Conservation (phyloP, 2,329 filamentous ascomycete genomes). For the Colletotrichum sublineola region DNA sequence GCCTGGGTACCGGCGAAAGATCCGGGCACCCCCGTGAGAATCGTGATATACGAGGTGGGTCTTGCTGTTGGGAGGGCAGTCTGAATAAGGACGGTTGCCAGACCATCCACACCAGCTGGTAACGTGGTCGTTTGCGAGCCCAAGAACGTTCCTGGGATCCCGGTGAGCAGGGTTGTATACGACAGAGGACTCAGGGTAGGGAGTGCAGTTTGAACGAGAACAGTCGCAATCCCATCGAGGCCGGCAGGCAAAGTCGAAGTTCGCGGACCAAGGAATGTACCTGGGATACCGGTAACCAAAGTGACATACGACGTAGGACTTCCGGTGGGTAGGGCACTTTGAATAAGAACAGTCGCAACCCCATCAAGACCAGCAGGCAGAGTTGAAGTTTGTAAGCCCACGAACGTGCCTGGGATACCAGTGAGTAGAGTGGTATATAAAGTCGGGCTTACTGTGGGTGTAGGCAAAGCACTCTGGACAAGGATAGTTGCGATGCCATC, state of each 20-base stretch:
- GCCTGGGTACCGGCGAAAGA: background rate
- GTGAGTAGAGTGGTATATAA: background rate
- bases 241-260: background rate
- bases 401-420: background rate
- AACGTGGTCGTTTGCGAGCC: background rate
- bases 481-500: conserved; percentile 14
- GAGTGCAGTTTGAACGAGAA: background rate
- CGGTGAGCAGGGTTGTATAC: background rate
- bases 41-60: background rate
- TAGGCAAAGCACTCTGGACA: conserved; percentile 2
- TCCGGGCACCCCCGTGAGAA: conserved; percentile 20
- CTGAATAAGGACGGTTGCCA: conserved; percentile 2
- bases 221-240: background rate
- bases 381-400: background rate
- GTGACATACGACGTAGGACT: background rate
- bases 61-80: conserved; percentile 11
- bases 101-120: background rate
- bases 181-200: background rate
- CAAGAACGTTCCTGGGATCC: background rate
- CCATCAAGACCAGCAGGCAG: background rate
- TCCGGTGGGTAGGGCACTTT: background rate
- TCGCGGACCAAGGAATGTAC: background rate
- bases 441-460: background rate
- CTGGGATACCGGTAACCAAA: background rate
- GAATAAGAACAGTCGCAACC: background rate